These are phyloP conservation scores for Hypsizygus marmoreus DNA, from an alignment of 768 basidiomycete genomes.

Conservation along the genomic window DNA sequence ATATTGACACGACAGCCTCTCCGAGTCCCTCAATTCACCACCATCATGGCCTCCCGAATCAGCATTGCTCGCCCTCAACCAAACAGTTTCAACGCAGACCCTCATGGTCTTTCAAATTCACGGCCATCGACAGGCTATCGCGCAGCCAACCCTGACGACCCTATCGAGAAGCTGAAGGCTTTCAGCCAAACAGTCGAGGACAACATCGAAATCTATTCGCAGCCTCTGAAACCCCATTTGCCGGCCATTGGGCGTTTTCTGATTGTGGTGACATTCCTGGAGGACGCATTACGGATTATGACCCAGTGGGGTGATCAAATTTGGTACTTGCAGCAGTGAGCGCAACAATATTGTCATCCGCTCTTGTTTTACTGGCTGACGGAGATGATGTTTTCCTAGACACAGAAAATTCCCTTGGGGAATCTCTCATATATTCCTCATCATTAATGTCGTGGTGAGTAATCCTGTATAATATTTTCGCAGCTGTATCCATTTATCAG, in stretches of 20 bases:
- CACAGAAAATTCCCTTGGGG: slow-evolving; percentile 97
- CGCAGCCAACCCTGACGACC: slow-evolving; percentile 80
- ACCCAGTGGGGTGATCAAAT: slow-evolving; percentile 97
- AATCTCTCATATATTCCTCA: slow-evolving; percentile 88
- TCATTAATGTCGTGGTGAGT: slow-evolving; percentile 89
- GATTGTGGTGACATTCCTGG: slow-evolving; percentile 97
- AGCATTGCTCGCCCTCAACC: slow-evolving; percentile 74
- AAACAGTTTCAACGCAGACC: slow-evolving; percentile 65
- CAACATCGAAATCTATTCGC: slow-evolving; percentile 86
- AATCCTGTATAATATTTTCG: neutral
- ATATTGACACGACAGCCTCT: slow-evolving; percentile 42
- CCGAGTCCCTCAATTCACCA: slow-evolving; percentile 24
- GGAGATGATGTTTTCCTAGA: slow-evolving; percentile 47
- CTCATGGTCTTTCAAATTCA: slow-evolving; percentile 79
- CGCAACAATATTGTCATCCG: slow-evolving; percentile 33
- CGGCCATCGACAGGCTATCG: slow-evolving; percentile 72
- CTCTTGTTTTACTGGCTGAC: neutral
- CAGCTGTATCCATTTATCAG: neutral
- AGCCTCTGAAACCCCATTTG: slow-evolving; percentile 91
- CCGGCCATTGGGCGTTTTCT: slow-evolving; percentile 95
- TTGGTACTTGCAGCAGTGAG: slow-evolving; percentile 98
- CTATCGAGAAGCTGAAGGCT: slow-evolving; percentile 72
- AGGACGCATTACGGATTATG: slow-evolving; percentile 91
- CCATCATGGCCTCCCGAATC: slow-evolving; percentile 80
- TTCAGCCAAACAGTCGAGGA: slow-evolving; percentile 85